Base-by-base conservation (phyloP, 352 stramenopile genomes). In the Phytopythium litorale region DNA sequence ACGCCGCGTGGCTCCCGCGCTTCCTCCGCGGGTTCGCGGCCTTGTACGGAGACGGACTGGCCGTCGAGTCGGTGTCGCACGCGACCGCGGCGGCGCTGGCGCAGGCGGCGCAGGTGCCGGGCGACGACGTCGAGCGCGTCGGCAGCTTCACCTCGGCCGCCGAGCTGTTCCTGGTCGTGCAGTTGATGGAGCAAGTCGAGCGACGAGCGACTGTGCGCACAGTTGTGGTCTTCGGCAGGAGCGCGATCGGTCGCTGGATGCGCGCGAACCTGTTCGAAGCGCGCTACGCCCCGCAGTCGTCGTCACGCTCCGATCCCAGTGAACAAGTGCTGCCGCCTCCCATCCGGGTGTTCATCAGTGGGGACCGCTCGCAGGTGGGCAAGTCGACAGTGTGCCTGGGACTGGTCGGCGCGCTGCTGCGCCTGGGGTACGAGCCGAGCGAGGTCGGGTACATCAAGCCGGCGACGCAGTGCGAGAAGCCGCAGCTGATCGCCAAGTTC, bases 371-470 rank as follows among this genome's bases (percentile, higher is more conserved):
- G 15, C 90, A 98, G 63, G 97, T 99, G 0, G 97, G 97, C 63
- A 99, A 99, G 74, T 98, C 94, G 7, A 98, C 89, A 32, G 87
- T 98, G 25, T 99, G 94, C 76, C 78, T 99, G 40, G 96, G 94
- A 5, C 66, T 99, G 8, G 67, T 99, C 12, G 96, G 92, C 3
- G 74, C 82, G 33, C 70, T 99, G 8, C 70, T 99, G 21, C 58
- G 72, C n/a, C 70, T 75, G 30, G 84, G 84, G 21, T 93, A 84
- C 40, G 32, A 57, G 4, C 65, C 92, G 0, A 58, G 63, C 11
- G 85, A 95, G n/a, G 71, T 99, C 38, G 96, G 84, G 25, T 99
- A 99, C 81, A 99, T 99, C 64, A 99, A 99, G 75, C 97, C 97
- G 3, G 96, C 94, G 19, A 99, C 97, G 21, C 97, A 99, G 78